These are phyloP conservation scores for Diplodia mutila DNA, from an alignment of 2,329 filamentous ascomycete species.

Conservation along the genomic window DNA sequence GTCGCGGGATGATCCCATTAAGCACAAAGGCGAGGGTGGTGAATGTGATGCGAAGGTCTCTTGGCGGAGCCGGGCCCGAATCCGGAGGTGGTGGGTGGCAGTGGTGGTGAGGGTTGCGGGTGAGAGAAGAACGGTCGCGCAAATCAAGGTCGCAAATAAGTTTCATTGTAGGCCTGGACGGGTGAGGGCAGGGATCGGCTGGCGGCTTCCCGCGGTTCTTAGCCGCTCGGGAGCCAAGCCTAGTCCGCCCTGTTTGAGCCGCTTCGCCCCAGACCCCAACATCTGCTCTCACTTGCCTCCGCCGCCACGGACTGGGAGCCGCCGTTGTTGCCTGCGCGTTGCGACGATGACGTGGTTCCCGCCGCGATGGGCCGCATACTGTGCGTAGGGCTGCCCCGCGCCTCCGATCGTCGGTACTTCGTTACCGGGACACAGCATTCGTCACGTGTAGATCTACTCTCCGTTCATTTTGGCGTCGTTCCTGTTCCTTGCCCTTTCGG, in stretches of 20 bases:
- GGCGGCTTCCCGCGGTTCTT: conserved; percentile 21
- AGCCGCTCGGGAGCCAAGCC: conserved; percentile 19
- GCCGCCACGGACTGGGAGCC: background rate
- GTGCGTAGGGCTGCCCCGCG: conserved; percentile 18
- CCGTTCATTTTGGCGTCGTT: background rate
- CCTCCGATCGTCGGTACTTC: conserved; percentile 2
- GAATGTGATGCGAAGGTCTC: background rate
- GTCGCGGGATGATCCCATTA: conserved; percentile 51
- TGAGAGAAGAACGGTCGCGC: conserved; percentile 8
- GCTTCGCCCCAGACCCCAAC: conserved; percentile 1
- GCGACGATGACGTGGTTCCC: conserved; percentile 19
- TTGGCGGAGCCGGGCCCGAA: conserved; percentile 13
- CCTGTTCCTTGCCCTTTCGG: conserved; percentile 11
- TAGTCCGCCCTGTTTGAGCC: background rate
- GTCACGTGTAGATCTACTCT: conserved; percentile 13
- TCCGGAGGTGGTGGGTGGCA: conserved; percentile 9
- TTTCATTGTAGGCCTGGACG: conserved; percentile 23
- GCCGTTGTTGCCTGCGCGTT: background rate
- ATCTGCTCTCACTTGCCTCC: background rate
- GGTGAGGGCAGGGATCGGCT: conserved; percentile 22
- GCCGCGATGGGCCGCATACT: conserved; percentile 9
- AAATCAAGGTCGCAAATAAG: conserved; percentile 23
- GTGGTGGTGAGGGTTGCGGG: conserved; percentile 1
- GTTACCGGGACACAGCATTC: conserved; percentile 16
- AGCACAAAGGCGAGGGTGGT: conserved; percentile 32